Evolutionary conservation across 163 green algal species (phyloP).

Genomic region (Scenedesmus sp.): DNA sequence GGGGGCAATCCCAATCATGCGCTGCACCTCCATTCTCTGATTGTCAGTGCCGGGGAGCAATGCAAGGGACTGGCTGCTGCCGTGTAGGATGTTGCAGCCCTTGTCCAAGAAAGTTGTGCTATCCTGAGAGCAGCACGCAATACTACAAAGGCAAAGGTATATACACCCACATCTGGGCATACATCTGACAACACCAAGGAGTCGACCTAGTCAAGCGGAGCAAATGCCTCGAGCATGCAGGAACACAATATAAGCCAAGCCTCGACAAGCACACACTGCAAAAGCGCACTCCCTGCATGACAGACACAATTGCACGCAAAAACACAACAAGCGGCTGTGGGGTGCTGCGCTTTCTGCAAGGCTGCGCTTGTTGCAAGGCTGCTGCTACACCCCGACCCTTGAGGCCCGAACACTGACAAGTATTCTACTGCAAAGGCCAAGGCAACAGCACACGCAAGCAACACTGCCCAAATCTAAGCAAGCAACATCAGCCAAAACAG

Average conservation of each 20-base stretch:
- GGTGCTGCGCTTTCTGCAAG: not conserved
- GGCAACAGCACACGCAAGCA: not conserved
- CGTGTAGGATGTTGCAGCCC: not conserved
- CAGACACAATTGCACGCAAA: not conserved
- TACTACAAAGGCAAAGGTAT: not conserved
- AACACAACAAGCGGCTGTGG: not conserved
- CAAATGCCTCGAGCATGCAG: not conserved
- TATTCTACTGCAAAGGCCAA: not conserved
- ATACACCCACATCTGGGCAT: not conserved
- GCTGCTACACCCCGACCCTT: not conserved
- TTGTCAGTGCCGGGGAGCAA: not conserved
- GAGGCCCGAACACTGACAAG: not conserved
- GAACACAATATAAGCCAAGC: not conserved
- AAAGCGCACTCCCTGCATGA: not conserved
- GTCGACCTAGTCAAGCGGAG: not conserved
- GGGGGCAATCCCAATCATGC: not conserved
- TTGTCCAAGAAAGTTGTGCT: not conserved
- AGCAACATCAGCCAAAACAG: not conserved
- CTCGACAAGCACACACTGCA: not conserved
- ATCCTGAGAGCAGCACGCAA: not conserved
- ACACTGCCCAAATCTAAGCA: not conserved
- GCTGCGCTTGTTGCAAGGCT: too few relatives aligned
- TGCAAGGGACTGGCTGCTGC: not conserved
- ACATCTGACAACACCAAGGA: not conserved
- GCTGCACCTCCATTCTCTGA: not conserved